Base-by-base conservation (phyloP, 2,329 filamentous ascomycete species). In the Fusarium domesticum region DNA sequence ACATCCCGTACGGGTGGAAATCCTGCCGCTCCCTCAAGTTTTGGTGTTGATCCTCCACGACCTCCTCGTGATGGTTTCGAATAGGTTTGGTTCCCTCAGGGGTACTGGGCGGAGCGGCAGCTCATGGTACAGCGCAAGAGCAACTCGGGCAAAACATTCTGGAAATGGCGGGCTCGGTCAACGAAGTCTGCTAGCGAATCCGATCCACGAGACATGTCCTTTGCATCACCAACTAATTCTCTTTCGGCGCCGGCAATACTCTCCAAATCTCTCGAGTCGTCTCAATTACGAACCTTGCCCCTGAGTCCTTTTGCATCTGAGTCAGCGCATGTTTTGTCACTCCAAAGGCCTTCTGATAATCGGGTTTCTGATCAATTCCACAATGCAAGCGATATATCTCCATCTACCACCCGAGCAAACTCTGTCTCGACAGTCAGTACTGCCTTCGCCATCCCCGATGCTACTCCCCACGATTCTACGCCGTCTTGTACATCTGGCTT, bases 21-120 rank as follows among this genome's bases (percentile, higher is more conserved):
- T 8, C 35, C 36, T 10, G 32, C 45, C 5, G 6, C 30, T 5
- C 33, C 43, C 14, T 48, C 54, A 14, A 42, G 47, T 39, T 66
- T 61, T 15, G 62, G 60, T 14, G 59, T 75, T 19, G 77, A 82
- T 43, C 78, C 78, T 3, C 79, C 78, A 18, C 73, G 79, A 2
- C 71, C 75, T n/a, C 65, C 79, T 41, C 74, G 64, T 37, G 70
- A 74, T 35, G 78, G 78, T 32, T 70, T 64, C 56, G 79, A 83
- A 65, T 83, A 77, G 79, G 79, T 82, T 18, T 82, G 78, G 79
- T 81, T 78, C 58, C 78, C 79, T 1, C 75, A 73, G 39, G 79
- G 79, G 6, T 83, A 80, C 58, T 82, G 78, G 78, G 79, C 79
- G n/a, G 79, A 82, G 61, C 70, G 79, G n/a, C 67, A 73, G 36